Base-by-base conservation (phyloP, 1,139 yeast species). In the Wickerhamomyces sp. region DNA sequence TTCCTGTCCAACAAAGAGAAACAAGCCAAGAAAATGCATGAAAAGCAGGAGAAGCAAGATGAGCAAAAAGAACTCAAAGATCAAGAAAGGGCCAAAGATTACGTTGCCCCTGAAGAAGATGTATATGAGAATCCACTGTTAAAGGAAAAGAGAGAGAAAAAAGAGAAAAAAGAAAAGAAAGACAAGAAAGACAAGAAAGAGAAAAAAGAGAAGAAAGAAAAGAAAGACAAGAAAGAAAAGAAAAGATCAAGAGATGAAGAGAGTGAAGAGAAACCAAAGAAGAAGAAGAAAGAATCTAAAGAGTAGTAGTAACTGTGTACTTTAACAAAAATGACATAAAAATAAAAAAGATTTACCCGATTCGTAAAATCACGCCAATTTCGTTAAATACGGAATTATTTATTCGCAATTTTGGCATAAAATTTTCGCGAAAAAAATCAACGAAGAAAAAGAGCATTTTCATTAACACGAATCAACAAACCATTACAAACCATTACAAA, bases 1-100 rank as follows among this genome's bases (percentile, higher is more conserved):
- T 92, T 92, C 78, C 73, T 92, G 67, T 87, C 88, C 44, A 85
- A 87, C 67, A 76, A 70, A 54, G 96, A 90, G 55, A 86, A 85
- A 70, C 84, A 79, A 46, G 68, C 71, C 51, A 81, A 77, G 64
- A 79, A 81, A 54, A 67, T 82, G 51, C 82, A 81, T 46, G 90
- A 84, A 55, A 87, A 87, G 73, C 77, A 81, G 50, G 87, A 79
- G 39, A 79, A 83, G 59, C 94, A 90, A 59, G 80, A 75, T 41
- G 89, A 78, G 48, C 78, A 75, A 49, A 79, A 81, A 54, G 79
- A 72, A 40, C 72, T 70, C 43, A 82, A 76, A 60, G 81, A 81
- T 51, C 70, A 70, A 44, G 95, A 86, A 56, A 76, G 94, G 56
- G 76, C 76, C 24, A 80, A 85, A 67, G 94, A 82, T 49, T 90